Base-by-base conservation (phyloP, 129 eudicot species). In the Tagetes erecta region DNA sequence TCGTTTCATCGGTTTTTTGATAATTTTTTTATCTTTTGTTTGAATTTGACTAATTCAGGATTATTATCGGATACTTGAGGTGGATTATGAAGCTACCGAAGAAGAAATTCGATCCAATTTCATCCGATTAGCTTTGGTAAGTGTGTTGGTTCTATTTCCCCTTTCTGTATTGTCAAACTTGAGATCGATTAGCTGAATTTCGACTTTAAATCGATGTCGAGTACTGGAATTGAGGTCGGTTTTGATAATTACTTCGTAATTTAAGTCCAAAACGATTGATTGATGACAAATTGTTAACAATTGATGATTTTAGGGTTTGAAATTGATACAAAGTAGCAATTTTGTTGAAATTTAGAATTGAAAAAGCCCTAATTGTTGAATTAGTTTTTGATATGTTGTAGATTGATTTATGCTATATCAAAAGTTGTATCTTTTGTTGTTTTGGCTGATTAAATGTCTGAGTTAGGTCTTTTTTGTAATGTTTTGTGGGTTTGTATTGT, bases 1-100 rank as follows among this genome's bases (percentile, higher is more conserved):
- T 77, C 11, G 3, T 11, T 40, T 9, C 39, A 11, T 8, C 38
- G 7, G 12, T 46, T 2, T 20, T 10, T 41, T 45, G 39, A 34
- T 45, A 30, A 42, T 66, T 49, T 8, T 35, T 38, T 8, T 67
- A 50, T 73, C 13, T 35, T 38, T 8, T 67, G 57, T 73, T 37
- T 27, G 36, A 38, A 10, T 33, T 68, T 72, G 66, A 13, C 0
- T 2, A 40, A 47, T 71, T 49, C 39, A 90, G 97, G 97, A 91
- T 80, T 88, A 87, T 71, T 91, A 91, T 78, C 86, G 86, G 39
- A 84, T 92, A 52, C 73, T 92, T 71, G 98, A 89, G 80, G 92
- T 92, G 82, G 96, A 87, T 84, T 89, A 82, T 64, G 95, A 92
- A 85, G 98, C 98, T 65, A 75, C 96, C 30, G 94, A 89, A 40